Evolutionary conservation across 2,329 filamentous ascomycete species (phyloP).

Genomic region (Colletotrichum cuscutae): DNA sequence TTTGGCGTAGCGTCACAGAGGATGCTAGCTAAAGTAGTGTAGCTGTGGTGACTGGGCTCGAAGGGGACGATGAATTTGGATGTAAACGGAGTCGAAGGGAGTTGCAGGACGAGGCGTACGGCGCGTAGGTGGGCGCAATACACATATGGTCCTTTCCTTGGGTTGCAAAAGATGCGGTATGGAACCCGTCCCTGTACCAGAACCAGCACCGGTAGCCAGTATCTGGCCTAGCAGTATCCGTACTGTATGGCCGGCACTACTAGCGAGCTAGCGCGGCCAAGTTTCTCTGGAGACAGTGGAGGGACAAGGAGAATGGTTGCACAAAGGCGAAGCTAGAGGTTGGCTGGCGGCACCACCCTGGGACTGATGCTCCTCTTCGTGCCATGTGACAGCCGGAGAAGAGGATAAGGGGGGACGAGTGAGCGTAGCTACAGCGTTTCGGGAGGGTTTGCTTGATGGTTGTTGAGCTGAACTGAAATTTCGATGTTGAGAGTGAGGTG

Average conservation of each 20-base stretch:
- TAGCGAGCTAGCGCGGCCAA: slow-evolving; percentile 18
- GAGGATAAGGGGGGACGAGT: not conserved
- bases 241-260: slow-evolving; percentile 28
- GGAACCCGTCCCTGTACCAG: slow-evolving; percentile 3
- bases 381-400: slow-evolving; percentile 1
- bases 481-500: not conserved
- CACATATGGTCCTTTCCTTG: not conserved
- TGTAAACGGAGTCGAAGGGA: slow-evolving; percentile 11
- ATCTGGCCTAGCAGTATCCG: slow-evolving; percentile 16
- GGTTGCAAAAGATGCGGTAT: slow-evolving; percentile 18
- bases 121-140: slow-evolving; percentile 13
- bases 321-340: slow-evolving; percentile 21
- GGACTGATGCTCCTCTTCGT: not conserved
- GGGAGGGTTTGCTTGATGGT: not conserved
- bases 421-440: not conserved
- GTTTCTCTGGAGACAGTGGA: slow-evolving; percentile 22
- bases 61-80: slow-evolving; percentile 16
- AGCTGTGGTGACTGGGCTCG: slow-evolving; percentile 12
- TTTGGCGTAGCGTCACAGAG: slow-evolving; percentile 17
- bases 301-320: slow-evolving; percentile 25
- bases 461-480: not conserved
- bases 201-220: slow-evolving; percentile 16
- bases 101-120: slow-evolving; percentile 1
- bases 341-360: slow-evolving; percentile 9
- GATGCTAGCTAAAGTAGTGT: slow-evolving; percentile 9